Conservation (phyloP, 2,329 filamentous ascomycete species). For the Orbilia ellipsospora region DNA sequence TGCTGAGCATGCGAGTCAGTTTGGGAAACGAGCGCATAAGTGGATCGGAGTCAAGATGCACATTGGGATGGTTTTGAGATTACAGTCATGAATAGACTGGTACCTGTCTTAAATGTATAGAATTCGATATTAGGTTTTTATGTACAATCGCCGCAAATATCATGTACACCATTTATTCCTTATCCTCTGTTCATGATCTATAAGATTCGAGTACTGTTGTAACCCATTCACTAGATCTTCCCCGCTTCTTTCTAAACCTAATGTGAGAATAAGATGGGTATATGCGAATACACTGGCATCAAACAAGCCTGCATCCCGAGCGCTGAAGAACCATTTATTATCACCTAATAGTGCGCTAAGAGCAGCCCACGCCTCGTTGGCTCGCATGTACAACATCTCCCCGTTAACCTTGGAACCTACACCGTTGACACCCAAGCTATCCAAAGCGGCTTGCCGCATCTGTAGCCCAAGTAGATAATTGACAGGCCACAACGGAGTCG, state of each 20-base stretch:
- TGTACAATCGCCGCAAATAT: not conserved
- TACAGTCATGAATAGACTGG: not conserved
- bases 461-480: slow-evolving; percentile 72
- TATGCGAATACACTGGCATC: slow-evolving; percentile 93
- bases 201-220: slow-evolving; percentile 70
- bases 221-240: slow-evolving; percentile 71
- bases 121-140: no score
- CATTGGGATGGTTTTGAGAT: slow-evolving; percentile 65
- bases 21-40: slow-evolving; percentile 72
- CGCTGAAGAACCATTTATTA: slow-evolving; percentile 72
- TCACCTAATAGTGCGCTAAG: slow-evolving; percentile 71
- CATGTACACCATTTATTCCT: slow-evolving; percentile 63
- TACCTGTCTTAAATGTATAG: no score
- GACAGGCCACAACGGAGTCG: slow-evolving; percentile 71
- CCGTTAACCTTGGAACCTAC: slow-evolving; percentile 68
- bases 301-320: slow-evolving; percentile 74
- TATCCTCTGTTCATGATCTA: slow-evolving; percentile 73
- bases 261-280: slow-evolving; percentile 77
- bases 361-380: slow-evolving; percentile 72
- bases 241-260: slow-evolving; percentile 72
- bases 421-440: slow-evolving; percentile 73
- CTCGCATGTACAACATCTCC: slow-evolving; percentile 70
- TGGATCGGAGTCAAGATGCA: slow-evolving; percentile 71
- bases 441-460: slow-evolving; percentile 77
- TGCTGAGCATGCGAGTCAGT: slow-evolving; percentile 68